Conservation (phyloP, 805 yeast genomes). For the Nakazawaea peltata region DNA sequence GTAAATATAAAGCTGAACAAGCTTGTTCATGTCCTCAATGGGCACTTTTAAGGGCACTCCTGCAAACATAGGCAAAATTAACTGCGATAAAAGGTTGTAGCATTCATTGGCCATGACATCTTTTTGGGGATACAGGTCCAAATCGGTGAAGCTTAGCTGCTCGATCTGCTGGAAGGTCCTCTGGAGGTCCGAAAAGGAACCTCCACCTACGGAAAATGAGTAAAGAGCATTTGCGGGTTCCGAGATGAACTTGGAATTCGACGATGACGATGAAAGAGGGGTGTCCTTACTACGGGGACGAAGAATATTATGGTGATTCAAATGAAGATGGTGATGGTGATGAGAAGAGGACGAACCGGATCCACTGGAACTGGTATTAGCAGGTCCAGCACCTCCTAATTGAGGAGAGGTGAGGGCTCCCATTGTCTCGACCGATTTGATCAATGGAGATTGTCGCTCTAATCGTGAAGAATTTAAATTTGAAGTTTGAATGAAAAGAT, state of each 20-base stretch:
- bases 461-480: constrained; percentile 11
- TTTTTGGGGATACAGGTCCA: constrained; percentile 23
- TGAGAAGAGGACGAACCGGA: no score
- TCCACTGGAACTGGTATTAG: no score
- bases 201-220: constrained; percentile 24
- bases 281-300: constrained; percentile 20
- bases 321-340: constrained; percentile 18
- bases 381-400: no score
- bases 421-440: background rate
- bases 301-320: constrained; percentile 18
- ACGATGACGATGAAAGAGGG: constrained; percentile 26
- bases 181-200: constrained; percentile 20
- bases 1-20: constrained; percentile 29
- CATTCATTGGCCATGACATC: constrained; percentile 38
- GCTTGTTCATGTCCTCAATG: constrained; percentile 47
- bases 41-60: constrained; percentile 43
- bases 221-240: constrained; percentile 26
- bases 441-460: background rate
- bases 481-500: constrained; percentile 19
- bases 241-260: constrained; percentile 24
- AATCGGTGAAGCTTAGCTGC: constrained; percentile 17
- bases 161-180: constrained; percentile 24
- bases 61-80: constrained; percentile 37
- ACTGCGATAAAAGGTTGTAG: constrained; percentile 36
- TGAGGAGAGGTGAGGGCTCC: no score